phyloP scores from a whole-genome alignment of 2,329 filamentous ascomycete species.

The Ceratocystis albifundus region DNA sequence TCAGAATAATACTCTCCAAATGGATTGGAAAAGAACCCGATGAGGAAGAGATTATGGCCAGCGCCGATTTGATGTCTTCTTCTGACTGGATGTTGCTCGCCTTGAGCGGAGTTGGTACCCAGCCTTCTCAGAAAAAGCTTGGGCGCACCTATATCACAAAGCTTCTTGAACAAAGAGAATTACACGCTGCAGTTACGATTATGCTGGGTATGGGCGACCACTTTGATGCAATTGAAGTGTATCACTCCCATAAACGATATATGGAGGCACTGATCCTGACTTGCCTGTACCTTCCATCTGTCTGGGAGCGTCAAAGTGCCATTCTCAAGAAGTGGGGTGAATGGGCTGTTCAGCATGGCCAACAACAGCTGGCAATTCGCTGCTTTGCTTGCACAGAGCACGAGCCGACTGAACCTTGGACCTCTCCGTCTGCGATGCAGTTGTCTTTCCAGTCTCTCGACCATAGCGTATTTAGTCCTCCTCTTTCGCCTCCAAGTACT shows the following conservation, averaged over 20 bases:
- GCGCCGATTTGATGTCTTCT: constrained; percentile 76
- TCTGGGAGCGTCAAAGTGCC: constrained; percentile 84
- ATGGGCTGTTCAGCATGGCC: constrained; percentile 71
- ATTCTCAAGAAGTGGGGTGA: constrained; percentile 93
- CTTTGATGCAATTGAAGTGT: constrained; percentile 92
- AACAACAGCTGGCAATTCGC: constrained; percentile 80
- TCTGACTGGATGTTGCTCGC: constrained; percentile 97
- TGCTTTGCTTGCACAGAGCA: constrained; percentile 86
- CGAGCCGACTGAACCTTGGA: constrained; percentile 78
- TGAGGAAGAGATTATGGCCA: constrained; percentile 67
- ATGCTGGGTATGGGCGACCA: constrained; percentile 84
- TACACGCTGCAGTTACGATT: constrained; percentile 86
- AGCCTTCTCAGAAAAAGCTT: constrained; percentile 72
- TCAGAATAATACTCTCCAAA: constrained; percentile 71
- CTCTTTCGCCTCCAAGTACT: constrained; percentile 60
- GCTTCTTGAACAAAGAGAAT: constrained; percentile 75
- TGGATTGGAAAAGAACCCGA: constrained; percentile 77
- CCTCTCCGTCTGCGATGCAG: constrained; percentile 63
- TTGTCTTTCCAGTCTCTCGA: constrained; percentile 45
- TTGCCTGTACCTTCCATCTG: constrained; percentile 66
- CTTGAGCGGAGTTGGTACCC: constrained; percentile 70
- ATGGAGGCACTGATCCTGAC: constrained; percentile 89
- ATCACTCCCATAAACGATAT: constrained; percentile 78
- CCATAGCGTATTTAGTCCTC: constrained; percentile 52
- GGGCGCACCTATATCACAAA: constrained; percentile 84